These are phyloP conservation scores for Thalia dealbata DNA, from an alignment of 176 grass and related monocot genomes.

Conservation along the genomic window DNA sequence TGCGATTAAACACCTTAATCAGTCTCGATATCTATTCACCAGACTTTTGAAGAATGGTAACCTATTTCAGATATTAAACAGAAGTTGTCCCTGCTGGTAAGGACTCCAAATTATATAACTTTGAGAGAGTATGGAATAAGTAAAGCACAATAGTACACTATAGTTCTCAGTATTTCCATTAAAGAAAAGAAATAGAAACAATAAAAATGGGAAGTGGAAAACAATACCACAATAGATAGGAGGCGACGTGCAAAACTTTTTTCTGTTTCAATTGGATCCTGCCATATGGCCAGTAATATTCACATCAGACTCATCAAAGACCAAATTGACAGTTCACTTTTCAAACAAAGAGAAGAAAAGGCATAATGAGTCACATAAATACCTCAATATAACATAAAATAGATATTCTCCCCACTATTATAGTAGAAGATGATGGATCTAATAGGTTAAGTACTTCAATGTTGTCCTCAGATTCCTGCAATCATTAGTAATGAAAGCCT, in stretches of 20 bases:
- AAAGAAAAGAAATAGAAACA: background rate
- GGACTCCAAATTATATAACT: too few species aligned
- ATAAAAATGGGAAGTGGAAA: constrained; percentile 13
- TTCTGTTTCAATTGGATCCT: constrained; percentile 91
- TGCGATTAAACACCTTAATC: too few species aligned
- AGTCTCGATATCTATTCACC: too few species aligned
- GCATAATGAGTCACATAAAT: constrained; percentile 16
- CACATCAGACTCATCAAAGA: background rate
- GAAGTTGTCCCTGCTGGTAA: too few species aligned
- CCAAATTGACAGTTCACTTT: background rate
- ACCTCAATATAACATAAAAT: constrained; percentile 51
- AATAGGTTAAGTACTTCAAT: constrained; percentile 49
- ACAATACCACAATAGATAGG: constrained; percentile 65
- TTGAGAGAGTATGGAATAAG: background rate
- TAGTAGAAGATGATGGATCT: constrained; percentile 61
- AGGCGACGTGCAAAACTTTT: constrained; percentile 74
- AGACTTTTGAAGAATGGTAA: too few species aligned
- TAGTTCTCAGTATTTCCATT: background rate
- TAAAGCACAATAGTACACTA: background rate
- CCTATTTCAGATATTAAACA: too few species aligned
- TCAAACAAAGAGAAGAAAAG: background rate
- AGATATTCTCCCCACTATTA: constrained; percentile 58
- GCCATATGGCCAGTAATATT: constrained; percentile 18
- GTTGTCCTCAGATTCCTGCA: constrained; percentile 73
- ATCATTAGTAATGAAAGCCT: background rate